Evolutionary conservation across 2,329 filamentous ascomycete species (phyloP).

Genomic region (Epichloe bromicola): DNA sequence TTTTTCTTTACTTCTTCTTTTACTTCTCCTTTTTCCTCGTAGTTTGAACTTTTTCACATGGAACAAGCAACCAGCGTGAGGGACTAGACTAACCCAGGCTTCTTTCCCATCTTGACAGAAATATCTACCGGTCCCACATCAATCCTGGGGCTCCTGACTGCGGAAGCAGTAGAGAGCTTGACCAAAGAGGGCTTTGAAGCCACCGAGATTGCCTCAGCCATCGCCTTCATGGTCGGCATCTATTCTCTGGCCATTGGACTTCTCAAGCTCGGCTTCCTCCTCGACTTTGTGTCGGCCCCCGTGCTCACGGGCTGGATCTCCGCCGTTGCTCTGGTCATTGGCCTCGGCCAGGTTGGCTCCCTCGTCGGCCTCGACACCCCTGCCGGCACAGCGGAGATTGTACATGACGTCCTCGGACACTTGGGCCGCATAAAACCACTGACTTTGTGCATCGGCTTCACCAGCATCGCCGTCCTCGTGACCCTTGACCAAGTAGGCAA

Average conservation of each 20-base stretch:
- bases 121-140: slow-evolving; percentile 52
- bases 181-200: slow-evolving; percentile 35
- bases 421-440: slow-evolving; percentile 44
- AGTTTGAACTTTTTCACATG: not conserved
- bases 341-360: slow-evolving; percentile 49
- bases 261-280: slow-evolving; percentile 49
- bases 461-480: slow-evolving; percentile 41
- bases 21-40: too few species aligned
- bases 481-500: slow-evolving; percentile 44
- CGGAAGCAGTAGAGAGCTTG: slow-evolving; percentile 43
- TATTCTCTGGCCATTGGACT: slow-evolving; percentile 46
- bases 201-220: slow-evolving; percentile 44
- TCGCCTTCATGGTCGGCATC: slow-evolving; percentile 50
- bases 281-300: slow-evolving; percentile 53
- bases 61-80: not conserved
- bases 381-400: slow-evolving; percentile 40
- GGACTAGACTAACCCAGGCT: not conserved
- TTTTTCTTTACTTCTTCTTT: not conserved
- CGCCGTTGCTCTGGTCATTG: slow-evolving; percentile 51
- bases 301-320: slow-evolving; percentile 54
- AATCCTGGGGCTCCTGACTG: slow-evolving; percentile 49
- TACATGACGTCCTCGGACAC: slow-evolving; percentile 43
- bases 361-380: slow-evolving; percentile 44
- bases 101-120: slow-evolving; percentile 24
- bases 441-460: slow-evolving; percentile 46